Conservation (phyloP, 2,329 filamentous ascomycete genomes). For the Exophiala dermatitidis region DNA sequence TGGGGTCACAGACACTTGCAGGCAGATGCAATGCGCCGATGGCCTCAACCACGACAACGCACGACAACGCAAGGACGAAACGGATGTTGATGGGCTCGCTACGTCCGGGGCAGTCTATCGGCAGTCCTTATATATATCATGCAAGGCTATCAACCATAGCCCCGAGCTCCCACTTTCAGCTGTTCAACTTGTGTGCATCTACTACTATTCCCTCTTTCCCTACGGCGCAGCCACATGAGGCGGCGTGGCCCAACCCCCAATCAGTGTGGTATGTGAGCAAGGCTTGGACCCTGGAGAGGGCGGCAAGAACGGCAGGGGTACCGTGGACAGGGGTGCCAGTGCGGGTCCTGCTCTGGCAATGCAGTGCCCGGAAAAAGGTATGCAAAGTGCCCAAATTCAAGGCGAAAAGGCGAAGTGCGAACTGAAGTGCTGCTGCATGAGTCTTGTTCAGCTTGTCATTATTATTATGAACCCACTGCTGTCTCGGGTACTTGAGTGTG, state of each 20-base stretch:
- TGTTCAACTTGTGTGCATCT: conserved; percentile 3
- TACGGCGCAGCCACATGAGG: conserved; percentile 20
- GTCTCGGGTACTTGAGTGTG: conserved; percentile 12
- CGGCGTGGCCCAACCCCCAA: conserved; percentile 14
- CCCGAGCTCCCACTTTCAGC: conserved; percentile 1
- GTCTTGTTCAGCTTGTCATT: conserved; percentile 2
- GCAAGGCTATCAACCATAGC: conserved; percentile 14
- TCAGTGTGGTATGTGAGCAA: conserved; percentile 5
- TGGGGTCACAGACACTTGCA: neutral
- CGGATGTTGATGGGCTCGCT: conserved; percentile 5
- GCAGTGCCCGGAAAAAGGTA: conserved; percentile 4
- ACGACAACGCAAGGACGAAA: conserved; percentile 1
- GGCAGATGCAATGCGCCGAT: neutral
- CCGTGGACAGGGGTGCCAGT: neutral
- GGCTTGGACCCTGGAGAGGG: conserved; percentile 11
- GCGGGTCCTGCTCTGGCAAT: conserved; percentile 1
- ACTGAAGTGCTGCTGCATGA: neutral
- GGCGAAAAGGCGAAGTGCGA: conserved; percentile 9
- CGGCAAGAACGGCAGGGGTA: neutral
- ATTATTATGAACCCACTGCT: conserved; percentile 1
- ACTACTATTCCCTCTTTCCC: conserved; percentile 4
- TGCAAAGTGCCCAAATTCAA: conserved; percentile 1
- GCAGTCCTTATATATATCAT: conserved; percentile 16
- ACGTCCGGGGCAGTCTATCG: conserved; percentile 7
- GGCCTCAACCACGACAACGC: neutral